Evolutionary conservation across 495 filamentous ascomycete species (phyloP), one percentile per base, ranked within the genome.

Genomic region (Neurospora sp.): DNA sequence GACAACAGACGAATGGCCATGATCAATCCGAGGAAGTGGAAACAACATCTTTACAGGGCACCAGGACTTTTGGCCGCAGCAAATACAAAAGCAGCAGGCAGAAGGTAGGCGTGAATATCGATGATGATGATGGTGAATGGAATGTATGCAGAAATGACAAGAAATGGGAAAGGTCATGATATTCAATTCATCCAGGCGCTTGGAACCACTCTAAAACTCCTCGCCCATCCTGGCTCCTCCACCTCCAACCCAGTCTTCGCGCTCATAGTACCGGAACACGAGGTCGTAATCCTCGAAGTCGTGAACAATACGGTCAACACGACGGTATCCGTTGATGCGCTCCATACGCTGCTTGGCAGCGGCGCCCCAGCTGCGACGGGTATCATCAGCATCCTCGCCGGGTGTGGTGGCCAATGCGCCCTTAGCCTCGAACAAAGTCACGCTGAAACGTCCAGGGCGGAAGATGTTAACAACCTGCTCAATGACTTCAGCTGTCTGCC

Each of bases 261-360:
- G 90, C 85, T 98, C 95, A 80, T 96, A 99, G 86, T 93, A 98
- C 73, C 95, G 90, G 84, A 99, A 99, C 70, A 99, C 92, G 40
- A 98, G 87, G 82, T 98, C 94, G 80, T 99, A 99, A 41, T 96
- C 96, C 78, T 99, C 95, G 75, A 99, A 88, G 77, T 98, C 96
- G 79, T 99, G 96, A 40, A 98, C 93, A 75, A 98, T 98, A 71
- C 94, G 91, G 79, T 99, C 96, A 60, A 97, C 89, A 35, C 96
- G 89, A 44, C 92, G 88, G 79, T 99, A 99, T 8, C 96, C 96
- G 78, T 88, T 86, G 72, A 99, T 91, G 69, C 85, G 84, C 77
- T 98, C 96, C 89, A 96, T 92, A 71, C 90, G 88, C 78, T 88
- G 84, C 72, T 85, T 88, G 73, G 89, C 88, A 39, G 77, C 74